Evolutionary conservation across 768 basidiomycete genomes (phyloP).

Genomic region (Mycena galericulata): DNA sequence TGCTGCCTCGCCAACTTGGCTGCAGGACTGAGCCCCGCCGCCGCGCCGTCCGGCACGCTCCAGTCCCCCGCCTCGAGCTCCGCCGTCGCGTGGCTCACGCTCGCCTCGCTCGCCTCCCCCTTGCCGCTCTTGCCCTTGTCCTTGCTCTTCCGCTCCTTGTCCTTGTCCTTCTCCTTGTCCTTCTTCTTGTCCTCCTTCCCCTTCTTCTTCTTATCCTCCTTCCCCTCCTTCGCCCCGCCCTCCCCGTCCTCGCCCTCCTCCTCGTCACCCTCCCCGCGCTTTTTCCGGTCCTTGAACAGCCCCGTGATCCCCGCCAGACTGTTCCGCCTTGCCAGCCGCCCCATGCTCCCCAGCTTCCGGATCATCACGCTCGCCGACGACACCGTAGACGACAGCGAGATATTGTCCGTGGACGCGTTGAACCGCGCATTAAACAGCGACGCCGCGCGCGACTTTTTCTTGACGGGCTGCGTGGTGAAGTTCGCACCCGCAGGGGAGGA

Average conservation of each 20-base stretch:
- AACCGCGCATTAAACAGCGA: constrained; percentile 89
- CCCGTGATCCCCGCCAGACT: constrained; percentile 92
- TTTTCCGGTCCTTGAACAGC: constrained; percentile 89
- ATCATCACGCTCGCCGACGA: constrained; percentile 97
- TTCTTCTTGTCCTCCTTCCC: constrained; percentile 81
- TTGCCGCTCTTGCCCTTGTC: constrained; percentile 67
- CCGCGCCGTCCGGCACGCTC: constrained; percentile 63
- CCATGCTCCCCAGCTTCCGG: constrained; percentile 92
- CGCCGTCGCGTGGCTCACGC: constrained; percentile 85
- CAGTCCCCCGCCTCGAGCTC: constrained; percentile 86
- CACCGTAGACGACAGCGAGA: constrained; percentile 94
- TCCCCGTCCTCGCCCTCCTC: constrained; percentile 61
- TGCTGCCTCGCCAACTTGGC: no score
- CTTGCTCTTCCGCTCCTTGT: constrained; percentile 60
- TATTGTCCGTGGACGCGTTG: constrained; percentile 93
- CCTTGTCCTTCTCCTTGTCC: constrained; percentile 58
- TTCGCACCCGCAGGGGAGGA: background rate
- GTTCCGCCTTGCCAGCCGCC: constrained; percentile 89
- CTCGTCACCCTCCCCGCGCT: constrained; percentile 61
- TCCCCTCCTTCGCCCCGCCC: constrained; percentile 57
- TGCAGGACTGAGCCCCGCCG: no score
- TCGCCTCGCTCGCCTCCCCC: constrained; percentile 72
- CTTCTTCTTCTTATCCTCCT: constrained; percentile 65
- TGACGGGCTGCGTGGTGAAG: constrained; percentile 43
- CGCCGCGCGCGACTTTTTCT: constrained; percentile 80